phyloP scores from a whole-genome alignment of 805 yeast genomes.

The Debaryomyces prosopidis region DNA sequence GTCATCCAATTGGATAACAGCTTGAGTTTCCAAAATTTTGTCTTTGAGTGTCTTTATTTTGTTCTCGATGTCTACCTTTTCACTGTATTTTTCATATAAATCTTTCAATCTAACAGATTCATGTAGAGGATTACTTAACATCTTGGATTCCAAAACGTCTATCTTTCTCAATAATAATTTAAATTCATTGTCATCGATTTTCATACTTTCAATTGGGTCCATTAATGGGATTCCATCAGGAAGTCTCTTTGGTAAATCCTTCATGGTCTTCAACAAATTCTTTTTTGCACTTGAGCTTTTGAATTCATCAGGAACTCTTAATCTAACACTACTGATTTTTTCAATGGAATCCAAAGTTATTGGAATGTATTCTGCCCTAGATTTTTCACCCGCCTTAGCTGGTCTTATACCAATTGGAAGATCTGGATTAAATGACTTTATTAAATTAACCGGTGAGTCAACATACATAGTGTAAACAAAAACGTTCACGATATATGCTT shows the following conservation, averaged over 20 bases:
- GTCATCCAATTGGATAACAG: slow-evolving; percentile 92
- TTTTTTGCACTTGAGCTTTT: slow-evolving; percentile 57
- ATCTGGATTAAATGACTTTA: slow-evolving; percentile 75
- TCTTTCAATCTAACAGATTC: slow-evolving; percentile 61
- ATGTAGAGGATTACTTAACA: slow-evolving; percentile 67
- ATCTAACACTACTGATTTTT: slow-evolving; percentile 75
- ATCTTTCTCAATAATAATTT: slow-evolving; percentile 68
- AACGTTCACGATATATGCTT: slow-evolving; percentile 84
- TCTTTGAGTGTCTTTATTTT: slow-evolving; percentile 60
- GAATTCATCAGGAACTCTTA: slow-evolving; percentile 76
- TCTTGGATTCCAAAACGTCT: slow-evolving; percentile 76
- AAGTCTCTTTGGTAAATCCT: slow-evolving; percentile 78
- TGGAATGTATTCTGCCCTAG: slow-evolving; percentile 78
- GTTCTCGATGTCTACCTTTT: slow-evolving; percentile 60
- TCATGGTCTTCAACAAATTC: slow-evolving; percentile 67
- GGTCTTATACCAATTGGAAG: slow-evolving; percentile 90
- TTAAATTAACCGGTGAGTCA: slow-evolving; percentile 81
- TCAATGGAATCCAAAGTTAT: slow-evolving; percentile 77
- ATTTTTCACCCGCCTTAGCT: slow-evolving; percentile 66
- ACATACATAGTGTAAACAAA: slow-evolving; percentile 74
- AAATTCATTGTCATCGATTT: slow-evolving; percentile 82
- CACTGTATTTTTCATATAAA: slow-evolving; percentile 62
- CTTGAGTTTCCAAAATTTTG: slow-evolving; percentile 78
- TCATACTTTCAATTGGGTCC: slow-evolving; percentile 92
- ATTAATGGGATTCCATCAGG: slow-evolving; percentile 90